These are phyloP conservation scores for Peronosclerospora sorghi DNA, from an alignment of 352 stramenopile genomes.

Conservation along the genomic window DNA sequence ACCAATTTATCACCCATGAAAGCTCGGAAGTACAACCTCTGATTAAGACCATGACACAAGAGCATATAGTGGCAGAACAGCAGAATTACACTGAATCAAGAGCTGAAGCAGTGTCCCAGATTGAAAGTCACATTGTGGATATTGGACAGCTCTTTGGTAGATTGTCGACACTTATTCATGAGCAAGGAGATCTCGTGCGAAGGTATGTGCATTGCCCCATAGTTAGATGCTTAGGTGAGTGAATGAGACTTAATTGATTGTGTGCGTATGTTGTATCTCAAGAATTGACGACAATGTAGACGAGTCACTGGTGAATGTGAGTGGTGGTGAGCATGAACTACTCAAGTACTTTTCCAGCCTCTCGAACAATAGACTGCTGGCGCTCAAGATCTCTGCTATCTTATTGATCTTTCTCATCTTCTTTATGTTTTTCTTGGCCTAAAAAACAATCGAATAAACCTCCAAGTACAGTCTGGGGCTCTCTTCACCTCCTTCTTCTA, in stretches of 20 bases:
- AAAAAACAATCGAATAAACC: slow-evolving; percentile 24
- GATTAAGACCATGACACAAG: slow-evolving; percentile 61
- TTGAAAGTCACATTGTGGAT: slow-evolving; percentile 81
- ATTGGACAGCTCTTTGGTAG: slow-evolving; percentile 75
- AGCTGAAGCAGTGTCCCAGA: slow-evolving; percentile 69
- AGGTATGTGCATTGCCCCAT: slow-evolving; percentile 40
- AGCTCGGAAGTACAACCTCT: slow-evolving; percentile 49
- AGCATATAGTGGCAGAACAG: slow-evolving; percentile 66
- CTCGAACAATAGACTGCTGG: slow-evolving; percentile 81
- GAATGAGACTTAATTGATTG: slow-evolving; percentile 1
- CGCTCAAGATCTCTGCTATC: slow-evolving; percentile 77
- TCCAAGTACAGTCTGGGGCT: background rate
- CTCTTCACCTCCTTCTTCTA: slow-evolving; percentile 1
- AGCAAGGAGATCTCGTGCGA: slow-evolving; percentile 72
- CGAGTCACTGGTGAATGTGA: slow-evolving; percentile 64
- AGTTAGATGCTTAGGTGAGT: background rate
- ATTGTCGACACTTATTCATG: slow-evolving; percentile 69
- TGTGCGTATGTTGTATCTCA: slow-evolving; percentile 5
- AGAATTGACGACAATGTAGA: slow-evolving; percentile 84
- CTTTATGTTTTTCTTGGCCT: slow-evolving; percentile 85
- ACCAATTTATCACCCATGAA: slow-evolving; percentile 13
- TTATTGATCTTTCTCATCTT: slow-evolving; percentile 84
- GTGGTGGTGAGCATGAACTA: slow-evolving; percentile 68
- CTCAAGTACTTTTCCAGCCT: slow-evolving; percentile 79
- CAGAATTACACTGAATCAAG: slow-evolving; percentile 69